A percentile compares a stretch with the other conserved stretches of the same genome.
Evolutionary conservation across 2,329 filamentous ascomycete genomes (phyloP).

Genomic region (Stagonosporopsis cucurbitacearum): DNA sequence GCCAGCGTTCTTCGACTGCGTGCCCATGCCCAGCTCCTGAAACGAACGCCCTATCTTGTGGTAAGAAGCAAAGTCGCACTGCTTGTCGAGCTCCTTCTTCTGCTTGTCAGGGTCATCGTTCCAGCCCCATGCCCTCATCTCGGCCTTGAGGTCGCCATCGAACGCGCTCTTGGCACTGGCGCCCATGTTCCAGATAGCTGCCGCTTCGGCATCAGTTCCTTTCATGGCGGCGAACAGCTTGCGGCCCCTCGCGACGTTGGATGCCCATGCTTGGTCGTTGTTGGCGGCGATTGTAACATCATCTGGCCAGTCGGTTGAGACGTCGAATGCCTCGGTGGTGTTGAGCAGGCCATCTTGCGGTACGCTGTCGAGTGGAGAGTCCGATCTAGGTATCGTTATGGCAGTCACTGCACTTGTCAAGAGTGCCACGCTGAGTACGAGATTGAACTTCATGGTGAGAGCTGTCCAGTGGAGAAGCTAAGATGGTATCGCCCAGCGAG

Average conservation of each 20-base stretch:
- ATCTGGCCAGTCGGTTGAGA: too few relatives aligned
- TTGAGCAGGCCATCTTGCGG: not conserved
- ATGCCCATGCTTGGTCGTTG: not conserved
- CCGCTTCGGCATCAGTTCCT: constrained; percentile 15
- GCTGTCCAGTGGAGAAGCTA: too few relatives aligned
- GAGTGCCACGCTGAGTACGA: not conserved
- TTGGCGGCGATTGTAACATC: not conserved
- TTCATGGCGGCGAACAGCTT: constrained; percentile 24
- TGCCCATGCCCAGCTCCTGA: constrained; percentile 12
- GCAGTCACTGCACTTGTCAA: not conserved
- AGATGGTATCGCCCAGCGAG: not conserved
- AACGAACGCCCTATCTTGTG: constrained; percentile 15
- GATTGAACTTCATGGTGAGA: not conserved
- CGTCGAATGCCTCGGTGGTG: not conserved
- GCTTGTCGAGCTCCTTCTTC: constrained; percentile 5
- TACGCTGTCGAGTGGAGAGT: not conserved
- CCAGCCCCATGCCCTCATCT: constrained; percentile 19
- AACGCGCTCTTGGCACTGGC: constrained; percentile 12
- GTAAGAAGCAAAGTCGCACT: constrained; percentile 17
- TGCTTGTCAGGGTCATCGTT: constrained; percentile 17
- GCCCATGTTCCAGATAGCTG: constrained; percentile 10
- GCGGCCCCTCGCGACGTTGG: constrained; percentile 11
- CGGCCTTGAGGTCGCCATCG: constrained; percentile 15
- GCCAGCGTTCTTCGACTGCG: constrained; percentile 12
- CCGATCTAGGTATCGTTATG: not conserved